Evolutionary conservation across 768 basidiomycete genomes (phyloP), one percentile per base, ranked within the genome.

Genomic region (Mycena crocata): DNA sequence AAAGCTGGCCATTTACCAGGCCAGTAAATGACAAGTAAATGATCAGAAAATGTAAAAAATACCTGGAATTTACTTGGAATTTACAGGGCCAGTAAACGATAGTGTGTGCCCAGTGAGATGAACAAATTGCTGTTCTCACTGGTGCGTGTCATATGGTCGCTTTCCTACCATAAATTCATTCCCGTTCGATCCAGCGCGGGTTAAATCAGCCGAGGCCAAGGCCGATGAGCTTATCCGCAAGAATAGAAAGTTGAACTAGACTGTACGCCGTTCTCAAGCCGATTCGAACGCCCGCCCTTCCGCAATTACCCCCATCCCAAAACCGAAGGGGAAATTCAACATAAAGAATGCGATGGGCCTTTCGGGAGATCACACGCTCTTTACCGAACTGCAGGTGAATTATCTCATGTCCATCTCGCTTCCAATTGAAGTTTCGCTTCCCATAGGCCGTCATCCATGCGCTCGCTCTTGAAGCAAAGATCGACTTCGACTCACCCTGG

Each of bases 271-370:
- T n/a, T n/a, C n/a, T 62, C 51, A 45, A 6, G 2, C 32, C 8
- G 40, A 30, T 30, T 32, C 49, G 32, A 40, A 48, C 19, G 24
- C 9, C 28, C 30, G 32, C 14, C 23, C 14, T n/a, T 30, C 8
- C 26, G 61, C 45, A 17, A 55, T 62, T 23, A 23, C 32, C 40
- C 24, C 51, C 30, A 52, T 62, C 15, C 30, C n/a, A 12, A 62
- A 62, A 15, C 61, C 51, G n/a, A 62, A 62, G 13, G 51, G 61
- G 5, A 31, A 37, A 28, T 62, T 52, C 48, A 52, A 46, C 28
- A 31, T 62, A 3, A 39, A 62, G 28, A 10, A 21, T 2, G 51
- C 51, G 21, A 62, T 62, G 61, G 51, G 35, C 9, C 61, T 62
- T 10, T 2, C 15, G 30, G 61, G 55, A 3, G 21, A 62, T 21